phyloP scores from a whole-genome alignment of 2,329 filamentous ascomycete genomes.

The Westerdykella ornata region DNA sequence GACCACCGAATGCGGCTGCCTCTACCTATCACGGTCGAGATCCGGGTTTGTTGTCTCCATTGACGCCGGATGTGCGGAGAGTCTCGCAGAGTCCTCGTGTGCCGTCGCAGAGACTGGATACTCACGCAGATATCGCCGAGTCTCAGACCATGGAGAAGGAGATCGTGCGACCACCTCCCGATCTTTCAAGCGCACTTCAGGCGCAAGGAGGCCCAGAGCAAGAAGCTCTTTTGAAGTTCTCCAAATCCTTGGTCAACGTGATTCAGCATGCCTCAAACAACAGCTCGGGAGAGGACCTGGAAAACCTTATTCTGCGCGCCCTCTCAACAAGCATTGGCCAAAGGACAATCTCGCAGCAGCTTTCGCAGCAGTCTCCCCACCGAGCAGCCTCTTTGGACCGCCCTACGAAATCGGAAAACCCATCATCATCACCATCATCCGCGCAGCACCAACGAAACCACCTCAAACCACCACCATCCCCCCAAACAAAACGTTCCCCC shows the following conservation, averaged over 20 bases:
- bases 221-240: constrained; percentile 19
- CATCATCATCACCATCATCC: background rate
- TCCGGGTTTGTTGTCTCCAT: background rate
- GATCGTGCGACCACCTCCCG: constrained; percentile 1
- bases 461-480: constrained; percentile 8
- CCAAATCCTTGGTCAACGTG: constrained; percentile 14
- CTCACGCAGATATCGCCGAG: constrained; percentile 11
- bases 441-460: constrained; percentile 5
- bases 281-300: constrained; percentile 15
- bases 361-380: background rate
- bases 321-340: constrained; percentile 8
- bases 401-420: background rate
- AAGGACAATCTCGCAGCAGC: constrained; percentile 1
- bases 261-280: constrained; percentile 9
- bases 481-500: constrained; percentile 8
- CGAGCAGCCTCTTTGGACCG: no score
- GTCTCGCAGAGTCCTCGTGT: background rate
- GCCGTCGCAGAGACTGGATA: constrained; percentile 1
- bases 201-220: constrained; percentile 30
- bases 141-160: constrained; percentile 1
- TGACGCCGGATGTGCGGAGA: background rate
- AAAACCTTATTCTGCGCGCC: constrained; percentile 18
- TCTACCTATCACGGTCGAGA: background rate
- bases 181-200: constrained; percentile 19
- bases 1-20: background rate